phyloP scores from a whole-genome alignment of 2,329 filamentous ascomycete species.

The Beauveria medogensis region DNA sequence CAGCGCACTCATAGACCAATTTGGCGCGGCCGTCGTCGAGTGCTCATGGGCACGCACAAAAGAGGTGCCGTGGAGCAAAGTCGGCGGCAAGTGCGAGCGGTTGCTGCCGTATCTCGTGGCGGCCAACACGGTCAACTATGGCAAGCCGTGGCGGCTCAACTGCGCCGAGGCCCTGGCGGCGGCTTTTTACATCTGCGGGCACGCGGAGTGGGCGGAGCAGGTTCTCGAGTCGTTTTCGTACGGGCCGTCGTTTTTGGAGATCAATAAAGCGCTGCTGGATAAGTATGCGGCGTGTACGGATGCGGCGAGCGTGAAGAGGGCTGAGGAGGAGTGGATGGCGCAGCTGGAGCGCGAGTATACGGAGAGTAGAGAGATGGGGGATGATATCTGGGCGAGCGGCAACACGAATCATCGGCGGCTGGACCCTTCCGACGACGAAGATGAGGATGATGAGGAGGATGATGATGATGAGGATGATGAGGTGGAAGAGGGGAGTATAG shows the following conservation, averaged over 20 bases:
- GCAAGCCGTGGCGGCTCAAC: slow-evolving; percentile 88
- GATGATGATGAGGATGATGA: slow-evolving; percentile 37
- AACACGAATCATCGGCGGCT: slow-evolving; percentile 67
- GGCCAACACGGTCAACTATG: slow-evolving; percentile 96
- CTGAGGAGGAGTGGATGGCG: slow-evolving; percentile 80
- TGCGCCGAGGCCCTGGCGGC: slow-evolving; percentile 93
- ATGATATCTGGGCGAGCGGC: slow-evolving; percentile 82
- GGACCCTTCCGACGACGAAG: slow-evolving; percentile 49
- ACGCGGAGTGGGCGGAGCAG: slow-evolving; percentile 80
- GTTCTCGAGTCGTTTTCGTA: slow-evolving; percentile 82
- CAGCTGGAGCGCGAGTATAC: slow-evolving; percentile 85
- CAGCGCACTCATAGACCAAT: slow-evolving; percentile 69
- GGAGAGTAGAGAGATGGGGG: slow-evolving; percentile 63
- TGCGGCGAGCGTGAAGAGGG: slow-evolving; percentile 73
- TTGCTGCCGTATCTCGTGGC: slow-evolving; percentile 91
- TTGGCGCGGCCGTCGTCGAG: slow-evolving; percentile 92
- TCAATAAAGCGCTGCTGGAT: slow-evolving; percentile 75
- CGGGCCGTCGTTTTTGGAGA: slow-evolving; percentile 79
- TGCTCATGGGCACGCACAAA: slow-evolving; percentile 91
- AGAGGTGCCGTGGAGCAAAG: slow-evolving; percentile 84
- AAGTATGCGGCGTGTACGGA: slow-evolving; percentile 77
- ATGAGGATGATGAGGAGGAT: slow-evolving; percentile 40
- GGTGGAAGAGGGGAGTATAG: slow-evolving; percentile 37
- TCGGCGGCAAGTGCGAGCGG: slow-evolving; percentile 88
- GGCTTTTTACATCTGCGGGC: slow-evolving; percentile 87